These are phyloP conservation scores for Cantharellus cinnabarinus DNA, from an alignment of 768 basidiomycete genomes.

Conservation along the genomic window DNA sequence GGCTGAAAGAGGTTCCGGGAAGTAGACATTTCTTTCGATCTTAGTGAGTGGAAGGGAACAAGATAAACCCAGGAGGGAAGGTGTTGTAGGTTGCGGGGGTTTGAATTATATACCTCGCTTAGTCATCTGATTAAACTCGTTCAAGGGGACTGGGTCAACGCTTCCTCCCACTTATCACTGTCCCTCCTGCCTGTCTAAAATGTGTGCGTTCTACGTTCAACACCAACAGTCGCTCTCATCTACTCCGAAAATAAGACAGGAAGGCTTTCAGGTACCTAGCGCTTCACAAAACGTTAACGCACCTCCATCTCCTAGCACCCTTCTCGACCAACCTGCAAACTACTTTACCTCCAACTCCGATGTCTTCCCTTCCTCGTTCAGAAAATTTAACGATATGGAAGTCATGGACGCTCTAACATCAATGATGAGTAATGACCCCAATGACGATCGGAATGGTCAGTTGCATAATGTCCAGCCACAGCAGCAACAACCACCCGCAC, in stretches of 20 bases:
- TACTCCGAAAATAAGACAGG: constrained; percentile 37
- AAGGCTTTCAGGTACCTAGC: constrained; percentile 45
- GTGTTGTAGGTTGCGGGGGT: too few species aligned
- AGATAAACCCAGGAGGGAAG: too few species aligned
- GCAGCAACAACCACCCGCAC: constrained; percentile 11
- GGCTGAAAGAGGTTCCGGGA: constrained; percentile 9
- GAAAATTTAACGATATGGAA: constrained; percentile 24
- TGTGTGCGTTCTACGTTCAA: constrained; percentile 6
- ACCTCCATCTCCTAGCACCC: constrained; percentile 15
- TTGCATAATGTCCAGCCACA: constrained; percentile 3
- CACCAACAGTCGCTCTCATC: constrained; percentile 10
- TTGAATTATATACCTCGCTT: too few species aligned
- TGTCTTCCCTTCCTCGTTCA: constrained; percentile 34
- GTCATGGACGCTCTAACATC: constrained; percentile 7
- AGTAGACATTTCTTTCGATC: too few species aligned
- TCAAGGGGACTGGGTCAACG: background rate
- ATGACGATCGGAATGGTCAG: constrained; percentile 26
- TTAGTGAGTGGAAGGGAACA: too few species aligned
- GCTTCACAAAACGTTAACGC: constrained; percentile 19
- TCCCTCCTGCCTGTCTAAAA: background rate
- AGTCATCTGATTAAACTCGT: too few species aligned
- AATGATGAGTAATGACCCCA: constrained; percentile 22
- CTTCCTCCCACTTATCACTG: background rate
- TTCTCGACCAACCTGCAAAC: constrained; percentile 10
- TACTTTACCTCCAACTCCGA: constrained; percentile 13